Conservation (phyloP, 257 asterid genomes). For the Echites panduratus region DNA sequence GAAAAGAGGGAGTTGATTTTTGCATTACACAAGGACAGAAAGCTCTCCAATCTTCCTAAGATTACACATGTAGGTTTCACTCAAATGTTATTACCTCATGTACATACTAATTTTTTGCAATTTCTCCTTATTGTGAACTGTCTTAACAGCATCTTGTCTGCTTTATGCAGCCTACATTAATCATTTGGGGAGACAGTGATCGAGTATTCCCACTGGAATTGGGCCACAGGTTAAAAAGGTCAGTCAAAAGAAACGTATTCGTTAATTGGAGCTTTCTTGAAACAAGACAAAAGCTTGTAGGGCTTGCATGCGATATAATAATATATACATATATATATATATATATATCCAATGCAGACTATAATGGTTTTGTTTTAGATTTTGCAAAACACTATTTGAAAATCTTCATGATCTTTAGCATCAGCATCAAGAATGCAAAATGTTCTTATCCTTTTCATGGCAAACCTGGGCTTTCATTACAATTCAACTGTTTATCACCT, state of each 20-base stretch:
- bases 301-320: too few species aligned
- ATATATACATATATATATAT: too few species aligned
- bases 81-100: neutral
- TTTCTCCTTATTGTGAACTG: slow-evolving; percentile 3
- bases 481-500: neutral
- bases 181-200: slow-evolving; percentile 82
- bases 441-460: neutral
- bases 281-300: neutral
- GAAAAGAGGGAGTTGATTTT: slow-evolving; percentile 66
- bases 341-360: neutral
- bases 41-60: slow-evolving; percentile 62
- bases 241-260: neutral
- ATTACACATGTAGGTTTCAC: slow-evolving; percentile 48
- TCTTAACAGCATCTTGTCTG: slow-evolving; percentile 13
- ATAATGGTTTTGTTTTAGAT: neutral
- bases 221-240: slow-evolving; percentile 69
- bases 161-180: slow-evolving; percentile 53
- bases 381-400: too few species aligned
- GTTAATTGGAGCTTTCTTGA: neutral
- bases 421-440: neutral
- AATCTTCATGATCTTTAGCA: too few species aligned
- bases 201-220: slow-evolving; percentile 69
- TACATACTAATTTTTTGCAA: neutral
- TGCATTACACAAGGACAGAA: slow-evolving; percentile 58
- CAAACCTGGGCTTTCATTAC: neutral